Base-by-base conservation (phyloP, 1,284 basidiomycete species). In the Moniliophthora roreri region DNA sequence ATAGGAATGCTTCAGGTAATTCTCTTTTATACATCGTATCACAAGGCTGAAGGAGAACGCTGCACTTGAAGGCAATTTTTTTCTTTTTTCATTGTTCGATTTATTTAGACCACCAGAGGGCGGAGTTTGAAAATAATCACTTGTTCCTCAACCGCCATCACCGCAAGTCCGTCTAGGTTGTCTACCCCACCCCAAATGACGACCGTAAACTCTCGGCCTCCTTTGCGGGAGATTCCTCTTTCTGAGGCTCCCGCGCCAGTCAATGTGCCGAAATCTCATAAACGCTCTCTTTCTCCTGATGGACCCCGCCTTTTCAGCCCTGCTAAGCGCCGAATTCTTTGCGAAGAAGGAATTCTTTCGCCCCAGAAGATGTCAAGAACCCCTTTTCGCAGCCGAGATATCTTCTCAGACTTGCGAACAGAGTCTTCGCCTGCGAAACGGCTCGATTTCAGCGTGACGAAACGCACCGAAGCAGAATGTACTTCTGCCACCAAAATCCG, bases 281-380 rank as follows among this genome's bases (percentile, higher is more conserved):
- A 87, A 68, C 79, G 81, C 35, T 77, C 81, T 41, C 70, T 76
- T 59, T 85, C 82, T 44, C 84, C 82, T 1, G 74, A 72, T 37
- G 68, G 62, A 26, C 70, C 74, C n/a, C 67, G 62, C 20, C 66
- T 76, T 45, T 74, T 78, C 57, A 85, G 77, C 59, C 85, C 87
- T 23, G 75, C 82, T 23, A 90, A 90, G 65, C 81, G 87, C 36
- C 83, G 88, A 42, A 80, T 89, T 53, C 74, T 89, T 51, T 75
- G 70, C 54, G 74, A 74, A 44, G 83, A 85, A 61, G 80, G 78
- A 50, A 67, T 79, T n/a, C 70, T 75, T 50, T 65, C 71, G 5
- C 68, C 71, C 6, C 63, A 70, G 42, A 72, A 72, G 60, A 62
- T 65, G 4, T 52, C 54, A 47, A 70, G 71, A 60, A 71, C 64